These are phyloP conservation scores for Lodderomyces elongisporus DNA, from an alignment of 1,139 yeast genomes.

Conservation along the genomic window DNA sequence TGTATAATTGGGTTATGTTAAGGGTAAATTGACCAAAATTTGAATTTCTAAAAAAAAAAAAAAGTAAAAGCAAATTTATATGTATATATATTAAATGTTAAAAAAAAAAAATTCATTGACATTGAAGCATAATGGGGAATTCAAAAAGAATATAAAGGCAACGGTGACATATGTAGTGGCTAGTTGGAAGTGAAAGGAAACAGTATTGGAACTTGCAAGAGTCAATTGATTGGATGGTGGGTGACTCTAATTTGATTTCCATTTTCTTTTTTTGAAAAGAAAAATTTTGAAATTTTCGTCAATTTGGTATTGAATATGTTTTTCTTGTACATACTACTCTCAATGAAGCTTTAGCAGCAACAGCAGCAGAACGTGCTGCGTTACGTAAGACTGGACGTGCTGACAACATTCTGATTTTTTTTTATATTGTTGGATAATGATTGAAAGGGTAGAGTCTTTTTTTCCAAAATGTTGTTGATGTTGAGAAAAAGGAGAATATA, in stretches of 20 bases:
- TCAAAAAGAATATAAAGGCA: no score
- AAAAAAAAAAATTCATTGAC: no score
- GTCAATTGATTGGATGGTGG: no score
- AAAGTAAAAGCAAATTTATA: not conserved
- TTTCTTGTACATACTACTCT: conserved; percentile 55
- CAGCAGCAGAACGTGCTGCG: conserved; percentile 73
- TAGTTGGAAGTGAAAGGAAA: no score
- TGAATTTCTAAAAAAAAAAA: not conserved
- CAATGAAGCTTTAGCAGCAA: conserved; percentile 52
- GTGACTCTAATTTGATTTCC: no score
- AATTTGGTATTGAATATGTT: no score
- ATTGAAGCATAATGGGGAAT: no score
- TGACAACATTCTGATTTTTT: conserved; percentile 74
- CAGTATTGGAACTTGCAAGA: no score
- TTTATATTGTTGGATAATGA: conserved; percentile 5
- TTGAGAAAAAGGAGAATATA: conserved; percentile 4
- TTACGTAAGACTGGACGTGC: conserved; percentile 79
- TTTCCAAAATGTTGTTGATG: conserved; percentile 4
- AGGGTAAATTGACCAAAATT: not conserved
- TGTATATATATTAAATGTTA: no score
- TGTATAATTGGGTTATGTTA: not conserved
- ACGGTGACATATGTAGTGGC: no score
- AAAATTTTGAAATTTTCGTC: not conserved
- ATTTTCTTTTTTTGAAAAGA: no score
- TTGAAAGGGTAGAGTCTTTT: no score